Base-by-base conservation (phyloP, 805 yeast genomes). In the Ogataea zsoltii region DNA sequence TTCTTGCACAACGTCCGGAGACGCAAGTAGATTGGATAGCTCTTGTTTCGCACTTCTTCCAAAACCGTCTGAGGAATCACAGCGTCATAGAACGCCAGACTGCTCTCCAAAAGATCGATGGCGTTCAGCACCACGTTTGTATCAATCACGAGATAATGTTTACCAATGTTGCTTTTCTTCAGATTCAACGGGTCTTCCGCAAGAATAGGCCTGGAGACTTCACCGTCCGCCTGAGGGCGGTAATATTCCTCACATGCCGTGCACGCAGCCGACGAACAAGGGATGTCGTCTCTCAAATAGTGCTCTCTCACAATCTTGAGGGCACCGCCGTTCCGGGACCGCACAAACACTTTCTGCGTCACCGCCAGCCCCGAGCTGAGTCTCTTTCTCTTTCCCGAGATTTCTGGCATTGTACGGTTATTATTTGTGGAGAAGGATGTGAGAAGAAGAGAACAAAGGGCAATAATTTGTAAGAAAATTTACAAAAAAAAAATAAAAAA, bases 31-130 rank as follows among this genome's bases (percentile, higher is more conserved):
- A 92, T 83, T 3, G 99, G 96, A 59, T 83, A 80, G 41, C 96
- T 88, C 59, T 84, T 75, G 62, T 89, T 89, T 53, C 88, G 80
- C 9, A 92, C 96, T 65, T 94, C 98, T 55, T 95, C 97, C 29
- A 94, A 71, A 2, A 89, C 97, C 6, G 96, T 86, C 63, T 94
- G 99, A 1, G 98, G 96, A n/a, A 94, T 71, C 45, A 94, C 84
- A 14, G 91, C 96, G 66, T 94, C 98, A 58, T 76, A 84, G 60
- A 94, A 88, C 43, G 87, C 84, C 25, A 77, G 75, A 16, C 74
- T 74, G 57, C 81, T 83, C 65, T 94, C 99, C 45, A 94, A 69
- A 48, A 94, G 69, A 65, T 94, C 99, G 50, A 94, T 92, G 5
- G 96, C 92, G 61, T 83, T 86, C 50, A 94, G 69, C 1, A 87